Conservation (phyloP, 163 green algal species). For the Volvox carteri region DNA sequence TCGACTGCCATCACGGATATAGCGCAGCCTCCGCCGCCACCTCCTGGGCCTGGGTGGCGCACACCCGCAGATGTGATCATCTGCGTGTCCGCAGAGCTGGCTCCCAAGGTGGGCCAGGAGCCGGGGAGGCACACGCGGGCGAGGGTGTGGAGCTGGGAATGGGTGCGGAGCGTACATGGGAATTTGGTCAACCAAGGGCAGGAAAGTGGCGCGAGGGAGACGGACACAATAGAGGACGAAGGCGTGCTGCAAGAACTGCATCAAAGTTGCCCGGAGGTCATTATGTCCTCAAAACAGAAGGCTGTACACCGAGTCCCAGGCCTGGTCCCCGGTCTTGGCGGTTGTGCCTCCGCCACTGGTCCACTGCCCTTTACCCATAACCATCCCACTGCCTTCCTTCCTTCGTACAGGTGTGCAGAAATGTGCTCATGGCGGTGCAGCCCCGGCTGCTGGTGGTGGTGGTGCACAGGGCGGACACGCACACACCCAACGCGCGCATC, state of each 20-base stretch:
- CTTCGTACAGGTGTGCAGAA: slow-evolving; percentile 42
- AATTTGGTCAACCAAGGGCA: too few species aligned
- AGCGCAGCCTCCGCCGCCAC: neutral
- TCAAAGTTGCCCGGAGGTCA: too few species aligned
- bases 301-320: too few species aligned
- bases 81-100: slow-evolving; percentile 62
- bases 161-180: too few species aligned
- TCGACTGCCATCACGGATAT: neutral
- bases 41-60: neutral
- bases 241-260: too few species aligned
- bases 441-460: slow-evolving; percentile 48
- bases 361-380: neutral
- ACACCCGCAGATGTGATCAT: slow-evolving; percentile 43
- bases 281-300: too few species aligned
- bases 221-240: too few species aligned
- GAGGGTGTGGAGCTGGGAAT: too few species aligned
- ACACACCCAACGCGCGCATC: slow-evolving; percentile 6
- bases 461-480: slow-evolving; percentile 57
- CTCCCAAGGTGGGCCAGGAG: slow-evolving; percentile 51
- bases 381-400: neutral
- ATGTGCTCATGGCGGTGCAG: neutral
- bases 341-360: neutral
- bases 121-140: too few species aligned
- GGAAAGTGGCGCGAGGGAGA: too few species aligned
- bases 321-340: too few species aligned